Conservation (phyloP, 2,329 filamentous ascomycete genomes). For the Albifimbria verrucaria region DNA sequence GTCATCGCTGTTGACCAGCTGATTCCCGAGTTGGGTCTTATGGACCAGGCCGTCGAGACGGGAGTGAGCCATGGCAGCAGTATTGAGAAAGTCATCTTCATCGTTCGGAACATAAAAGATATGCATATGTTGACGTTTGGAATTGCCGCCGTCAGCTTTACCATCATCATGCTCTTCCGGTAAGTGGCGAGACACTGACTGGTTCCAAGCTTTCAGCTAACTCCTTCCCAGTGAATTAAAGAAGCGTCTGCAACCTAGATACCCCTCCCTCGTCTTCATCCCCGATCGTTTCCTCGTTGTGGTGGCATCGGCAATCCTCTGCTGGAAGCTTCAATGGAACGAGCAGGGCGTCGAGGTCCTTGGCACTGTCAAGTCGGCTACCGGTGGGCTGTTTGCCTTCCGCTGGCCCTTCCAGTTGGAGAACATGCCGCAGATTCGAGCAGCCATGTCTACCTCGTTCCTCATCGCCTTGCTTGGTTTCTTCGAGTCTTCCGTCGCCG, state of each 20-base stretch:
- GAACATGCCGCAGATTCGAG: constrained; percentile 78
- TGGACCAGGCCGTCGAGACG: constrained; percentile 57
- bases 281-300: constrained; percentile 92
- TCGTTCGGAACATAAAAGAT: constrained; percentile 62
- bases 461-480: constrained; percentile 95
- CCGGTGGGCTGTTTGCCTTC: constrained; percentile 72
- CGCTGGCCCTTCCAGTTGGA: constrained; percentile 78
- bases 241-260: constrained; percentile 72
- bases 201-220: no score
- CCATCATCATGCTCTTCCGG: constrained; percentile 87
- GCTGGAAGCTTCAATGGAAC: constrained; percentile 76
- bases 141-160: constrained; percentile 76
- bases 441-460: constrained; percentile 87
- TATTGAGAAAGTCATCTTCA: constrained; percentile 79
- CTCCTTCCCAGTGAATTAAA: constrained; percentile 65
- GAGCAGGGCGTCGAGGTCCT: constrained; percentile 76
- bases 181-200: no score
- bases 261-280: constrained; percentile 78
- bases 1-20: constrained; percentile 95
- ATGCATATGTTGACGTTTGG: constrained; percentile 72
- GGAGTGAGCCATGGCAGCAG: constrained; percentile 81
- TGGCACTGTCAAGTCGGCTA: constrained; percentile 72
- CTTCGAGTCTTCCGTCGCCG: constrained; percentile 95
- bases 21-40: constrained; percentile 83
- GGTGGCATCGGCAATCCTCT: constrained; percentile 75